Base-by-base conservation (phyloP, 768 basidiomycete species). In the Leccinum rimulosum region DNA sequence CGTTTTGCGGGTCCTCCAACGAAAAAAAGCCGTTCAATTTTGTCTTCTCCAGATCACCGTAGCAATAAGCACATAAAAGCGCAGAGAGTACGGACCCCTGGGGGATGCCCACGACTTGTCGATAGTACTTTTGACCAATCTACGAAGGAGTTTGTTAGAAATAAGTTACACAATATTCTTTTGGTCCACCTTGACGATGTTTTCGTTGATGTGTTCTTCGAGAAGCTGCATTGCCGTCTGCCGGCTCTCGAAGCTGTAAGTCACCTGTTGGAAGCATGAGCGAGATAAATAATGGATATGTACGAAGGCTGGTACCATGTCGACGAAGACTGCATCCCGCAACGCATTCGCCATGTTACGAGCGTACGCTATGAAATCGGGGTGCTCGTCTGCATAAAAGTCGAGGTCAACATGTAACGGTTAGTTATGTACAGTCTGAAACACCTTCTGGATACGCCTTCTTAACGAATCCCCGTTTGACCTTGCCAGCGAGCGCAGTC, bases 71-170 rank as follows among this genome's bases (percentile, higher is more conserved):
- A 70, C 97, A 99, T 1, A 99, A 76, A n/a, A 98, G 69, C 0
- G 90, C 83, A 7, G 95, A 97, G n/a, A 98, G 75, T n/a, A 95
- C 85, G 3, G 95, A 98, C 22, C 97, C 97, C 73, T 99, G 97
- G 1, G 97, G 96, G 25, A 99, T 99, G 3, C 97, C 97, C 30
- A 92, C 83, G n/a, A 82, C 83, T 72, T 99, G 97, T 12, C 89
- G 85, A 69, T 89, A 96, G 68, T 88, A 93, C 45, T 82, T 74
- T n/a, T 75, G 66, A 1, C 90, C 91, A 54, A 97, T 94, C 93
- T 96, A 63, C 22, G 38, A 48, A 7, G 33, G 12, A 15, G 35
- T 27, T 40, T 33, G 35, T 61, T 47, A 47, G 40, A 60, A 51
- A 63, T 19, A 3, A 31, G 19, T 27, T 27, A 12, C 12, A 9